Base-by-base conservation (phyloP, 169 alveolate genomes). In the Plasmodium inui region DNA sequence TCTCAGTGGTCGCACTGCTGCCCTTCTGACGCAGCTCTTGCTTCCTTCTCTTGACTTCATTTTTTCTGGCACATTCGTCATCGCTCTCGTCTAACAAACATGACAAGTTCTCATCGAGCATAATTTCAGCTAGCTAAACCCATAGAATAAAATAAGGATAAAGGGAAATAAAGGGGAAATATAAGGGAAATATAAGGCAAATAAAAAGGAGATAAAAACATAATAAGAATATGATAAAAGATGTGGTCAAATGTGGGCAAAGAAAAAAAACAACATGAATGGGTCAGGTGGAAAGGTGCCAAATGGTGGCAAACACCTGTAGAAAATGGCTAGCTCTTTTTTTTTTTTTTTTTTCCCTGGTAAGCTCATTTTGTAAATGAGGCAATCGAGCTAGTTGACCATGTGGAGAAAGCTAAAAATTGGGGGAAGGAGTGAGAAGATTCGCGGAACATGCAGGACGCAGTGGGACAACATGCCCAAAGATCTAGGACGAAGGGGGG, bases 21-120 rank as follows among this genome's bases (percentile, higher is more conserved):
- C 73, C 44, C 41, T 79, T 80, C 30, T 41, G 32, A 39, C 50
- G 44, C 12, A 12, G 10, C 26, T 39, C 61, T 9, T 41, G 28
- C 53, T 84, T 84, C 39, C 61, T 84, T 22, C 67, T 85, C 74
- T 85, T 85, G 39, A 30, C 17, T 39, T 53, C 61, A 19, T 46
- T 85, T 85, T 85, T 74, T 74, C 61, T 46, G 22, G 41, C 14
- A 53, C 82, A 19, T n/a, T 89, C 94, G 82, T 89, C 94, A 19
- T 89, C 94, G 72, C 94, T 89, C 30, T 89, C 94, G 72, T 89
- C 94, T 26, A 89, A 30, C 89, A 89, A 37, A 44, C 94, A 89
- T 26, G 94, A 89, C 84, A 89, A 89, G n/a, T 89, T 89, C 67
- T 89, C 94, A 79, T 89, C 94, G 14, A 89, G 76, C 94, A 89